A percentile compares a stretch with the other conserved stretches of the same genome.
Conservation (phyloP, 495 filamentous ascomycete genomes). For the Hypoxylon lienhwacheense region DNA sequence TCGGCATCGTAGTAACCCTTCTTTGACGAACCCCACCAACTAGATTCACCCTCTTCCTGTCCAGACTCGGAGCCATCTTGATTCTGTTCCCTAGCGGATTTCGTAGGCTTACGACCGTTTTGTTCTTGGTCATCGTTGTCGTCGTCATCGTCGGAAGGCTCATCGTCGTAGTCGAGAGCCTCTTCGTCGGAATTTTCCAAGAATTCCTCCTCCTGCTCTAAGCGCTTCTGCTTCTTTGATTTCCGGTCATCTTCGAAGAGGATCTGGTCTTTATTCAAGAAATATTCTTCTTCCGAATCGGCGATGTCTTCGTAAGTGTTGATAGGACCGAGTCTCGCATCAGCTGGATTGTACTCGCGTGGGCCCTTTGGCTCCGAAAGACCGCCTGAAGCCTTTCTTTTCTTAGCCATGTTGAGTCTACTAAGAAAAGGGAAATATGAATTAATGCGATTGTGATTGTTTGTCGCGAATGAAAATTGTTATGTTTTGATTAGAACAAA, state of each 20-base stretch:
- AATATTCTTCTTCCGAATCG: slow-evolving; percentile 91
- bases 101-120: slow-evolving; percentile 19
- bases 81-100: slow-evolving; percentile 17
- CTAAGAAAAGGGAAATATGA: background rate
- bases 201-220: slow-evolving; percentile 61
- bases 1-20: slow-evolving; percentile 93
- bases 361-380: slow-evolving; percentile 44
- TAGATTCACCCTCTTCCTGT: slow-evolving; percentile 66
- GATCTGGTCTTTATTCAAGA: slow-evolving; percentile 78
- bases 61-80: slow-evolving; percentile 48
- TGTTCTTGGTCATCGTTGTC: slow-evolving; percentile 44
- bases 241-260: slow-evolving; percentile 78
- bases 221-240: slow-evolving; percentile 70
- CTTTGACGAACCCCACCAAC: slow-evolving; percentile 83
- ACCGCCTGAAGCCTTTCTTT: slow-evolving; percentile 69
- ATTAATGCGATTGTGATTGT: background rate
- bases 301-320: slow-evolving; percentile 81
- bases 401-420: slow-evolving; percentile 68
- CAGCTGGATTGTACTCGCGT: slow-evolving; percentile 54
- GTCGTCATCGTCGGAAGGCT: slow-evolving; percentile 57
- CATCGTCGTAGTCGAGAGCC: slow-evolving; percentile 67
- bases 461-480: background rate
- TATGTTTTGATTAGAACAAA: background rate
- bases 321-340: slow-evolving; percentile 60
- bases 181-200: slow-evolving; percentile 85